These are phyloP conservation scores for Pythium aquatile DNA, from an alignment of 352 stramenopile species.

Conservation along the genomic window DNA sequence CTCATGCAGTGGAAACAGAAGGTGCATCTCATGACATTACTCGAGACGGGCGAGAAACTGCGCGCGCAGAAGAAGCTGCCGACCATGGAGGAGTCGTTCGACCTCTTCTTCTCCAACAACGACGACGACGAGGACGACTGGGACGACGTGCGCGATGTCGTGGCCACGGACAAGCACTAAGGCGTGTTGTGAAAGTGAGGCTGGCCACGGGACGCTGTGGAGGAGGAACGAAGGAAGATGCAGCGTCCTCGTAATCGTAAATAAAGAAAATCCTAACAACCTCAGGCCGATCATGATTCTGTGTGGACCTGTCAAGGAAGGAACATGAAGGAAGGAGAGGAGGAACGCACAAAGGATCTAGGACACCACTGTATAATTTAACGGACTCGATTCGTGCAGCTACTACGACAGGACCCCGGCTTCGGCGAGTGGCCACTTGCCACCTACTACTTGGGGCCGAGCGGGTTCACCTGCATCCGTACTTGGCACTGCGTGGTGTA, in stretches of 20 bases:
- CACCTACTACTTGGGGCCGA: constrained; percentile 23
- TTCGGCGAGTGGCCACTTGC: no score
- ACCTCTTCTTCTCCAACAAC: constrained; percentile 79
- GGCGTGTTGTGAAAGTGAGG: no score
- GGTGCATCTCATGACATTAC: constrained; percentile 89
- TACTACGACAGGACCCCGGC: no score
- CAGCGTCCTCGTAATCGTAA: constrained; percentile 2
- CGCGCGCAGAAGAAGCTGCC: constrained; percentile 42
- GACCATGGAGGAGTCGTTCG: constrained; percentile 61
- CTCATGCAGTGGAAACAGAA: constrained; percentile 98
- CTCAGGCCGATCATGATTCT: not conserved
- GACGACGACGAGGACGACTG: constrained; percentile 72
- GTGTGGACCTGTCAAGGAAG: no score
- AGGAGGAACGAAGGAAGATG: not conserved
- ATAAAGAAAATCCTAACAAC: constrained; percentile 6
- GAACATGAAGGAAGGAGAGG: not conserved
- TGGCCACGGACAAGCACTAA: constrained; percentile 33
- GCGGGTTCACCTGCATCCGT: constrained; percentile 74
- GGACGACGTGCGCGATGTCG: constrained; percentile 47
- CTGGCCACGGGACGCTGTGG: no score
- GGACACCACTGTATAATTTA: constrained; percentile 28
- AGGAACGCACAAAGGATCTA: constrained; percentile 1
- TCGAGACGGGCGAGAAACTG: constrained; percentile 65
- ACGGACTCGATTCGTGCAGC: constrained; percentile 13
- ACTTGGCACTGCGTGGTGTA: constrained; percentile 84